These are phyloP conservation scores for Alternaria arbusti DNA, from an alignment of 2,329 filamentous ascomycete species.

Conservation along the genomic window DNA sequence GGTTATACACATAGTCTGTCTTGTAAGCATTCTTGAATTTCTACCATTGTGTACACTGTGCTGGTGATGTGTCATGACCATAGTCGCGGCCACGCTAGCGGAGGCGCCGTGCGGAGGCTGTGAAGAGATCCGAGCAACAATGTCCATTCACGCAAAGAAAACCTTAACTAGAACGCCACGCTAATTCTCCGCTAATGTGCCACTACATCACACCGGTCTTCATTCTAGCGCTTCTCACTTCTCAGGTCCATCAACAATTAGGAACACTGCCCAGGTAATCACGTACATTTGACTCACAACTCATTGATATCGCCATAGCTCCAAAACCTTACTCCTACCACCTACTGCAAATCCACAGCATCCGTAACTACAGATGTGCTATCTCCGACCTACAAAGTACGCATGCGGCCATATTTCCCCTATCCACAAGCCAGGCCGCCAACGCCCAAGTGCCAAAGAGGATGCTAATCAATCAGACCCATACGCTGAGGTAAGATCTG, in stretches of 20 bases:
- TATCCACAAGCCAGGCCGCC: slow-evolving; percentile 2
- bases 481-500: neutral
- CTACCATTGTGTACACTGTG: neutral
- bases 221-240: neutral
- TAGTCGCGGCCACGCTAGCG: neutral
- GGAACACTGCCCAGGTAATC: neutral
- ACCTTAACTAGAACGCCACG: neutral
- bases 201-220: neutral
- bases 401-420: slow-evolving; percentile 11
- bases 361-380: slow-evolving; percentile 6
- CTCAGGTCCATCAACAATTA: neutral
- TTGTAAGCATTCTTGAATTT: neutral
- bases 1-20: neutral
- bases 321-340: neutral
- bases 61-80: neutral
- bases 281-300: neutral
- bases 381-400: slow-evolving; percentile 11
- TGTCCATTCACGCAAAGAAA: neutral
- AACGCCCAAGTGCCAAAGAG: neutral
- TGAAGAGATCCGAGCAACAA: neutral
- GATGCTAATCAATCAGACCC: neutral
- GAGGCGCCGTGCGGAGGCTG: neutral
- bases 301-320: neutral
- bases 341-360: neutral
- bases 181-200: no score